Percentiles rank a stretch among this genome's conserved stretches.
phyloP scores from a whole-genome alignment of 2,329 filamentous ascomycete species.

The Penicillium sp. region DNA sequence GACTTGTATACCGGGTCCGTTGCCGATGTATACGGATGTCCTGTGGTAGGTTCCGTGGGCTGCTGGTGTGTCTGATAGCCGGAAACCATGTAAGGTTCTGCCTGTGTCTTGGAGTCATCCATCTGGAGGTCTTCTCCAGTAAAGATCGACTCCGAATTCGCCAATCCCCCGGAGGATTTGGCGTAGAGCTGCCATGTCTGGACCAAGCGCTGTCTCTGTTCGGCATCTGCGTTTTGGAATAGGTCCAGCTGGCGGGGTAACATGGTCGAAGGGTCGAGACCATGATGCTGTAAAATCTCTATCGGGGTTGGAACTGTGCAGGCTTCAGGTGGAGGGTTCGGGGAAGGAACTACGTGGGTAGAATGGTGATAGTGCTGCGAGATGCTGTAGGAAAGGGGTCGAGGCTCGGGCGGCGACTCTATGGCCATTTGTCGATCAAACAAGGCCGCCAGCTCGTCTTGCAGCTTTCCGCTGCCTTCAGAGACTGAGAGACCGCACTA shows the following conservation, averaged over 20 bases:
- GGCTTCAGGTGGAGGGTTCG: slow-evolving; percentile 38
- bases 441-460: slow-evolving; percentile 79
- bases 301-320: slow-evolving; percentile 45
- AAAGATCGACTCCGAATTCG: not conserved
- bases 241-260: slow-evolving; percentile 75
- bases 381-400: slow-evolving; percentile 67
- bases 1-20: slow-evolving; percentile 45
- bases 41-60: slow-evolving; percentile 31
- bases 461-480: slow-evolving; percentile 60
- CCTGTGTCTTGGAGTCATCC: slow-evolving; percentile 36
- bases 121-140: slow-evolving; percentile 43
- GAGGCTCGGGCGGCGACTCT: slow-evolving; percentile 31
- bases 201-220: slow-evolving; percentile 72
- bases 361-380: slow-evolving; percentile 85
- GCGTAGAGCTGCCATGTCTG: slow-evolving; percentile 82
- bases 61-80: slow-evolving; percentile 72
- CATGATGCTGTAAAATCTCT: slow-evolving; percentile 64
- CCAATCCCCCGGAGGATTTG: slow-evolving; percentile 31
- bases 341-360: slow-evolving; percentile 58
- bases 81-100: slow-evolving; percentile 80
- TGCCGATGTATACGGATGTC: slow-evolving; percentile 35
- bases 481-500: slow-evolving; percentile 45
- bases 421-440: slow-evolving; percentile 76
- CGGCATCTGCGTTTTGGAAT: slow-evolving; percentile 71
- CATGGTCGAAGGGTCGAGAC: slow-evolving; percentile 68